Evolutionary conservation across 495 filamentous ascomycete species (phyloP).

Genomic region (Podospora pseudocomata): DNA sequence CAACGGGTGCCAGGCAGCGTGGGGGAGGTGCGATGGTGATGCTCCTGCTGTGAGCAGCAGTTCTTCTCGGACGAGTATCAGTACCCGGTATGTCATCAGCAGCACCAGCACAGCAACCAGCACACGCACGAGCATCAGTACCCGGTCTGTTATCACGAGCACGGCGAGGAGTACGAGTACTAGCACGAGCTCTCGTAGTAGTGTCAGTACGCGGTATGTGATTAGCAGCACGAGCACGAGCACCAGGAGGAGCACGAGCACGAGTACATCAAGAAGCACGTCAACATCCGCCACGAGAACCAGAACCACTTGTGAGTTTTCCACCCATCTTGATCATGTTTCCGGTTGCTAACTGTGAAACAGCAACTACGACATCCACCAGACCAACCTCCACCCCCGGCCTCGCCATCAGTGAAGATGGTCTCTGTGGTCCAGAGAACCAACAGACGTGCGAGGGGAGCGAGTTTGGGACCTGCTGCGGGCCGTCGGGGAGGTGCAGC

Average conservation of each 20-base stretch:
- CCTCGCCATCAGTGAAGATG: slow-evolving; percentile 21
- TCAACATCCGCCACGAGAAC: not conserved
- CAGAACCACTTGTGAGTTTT: slow-evolving; percentile 9
- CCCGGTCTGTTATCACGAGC: not conserved
- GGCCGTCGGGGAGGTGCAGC: slow-evolving; percentile 29
- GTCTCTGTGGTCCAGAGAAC: slow-evolving; percentile 21
- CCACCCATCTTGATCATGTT: not conserved
- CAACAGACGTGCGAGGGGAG: slow-evolving; percentile 37
- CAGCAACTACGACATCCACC: not conserved
- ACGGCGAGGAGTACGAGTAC: not conserved
- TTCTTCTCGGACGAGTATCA: slow-evolving; percentile 7
- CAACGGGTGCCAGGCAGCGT: slow-evolving; percentile 38
- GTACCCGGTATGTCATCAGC: not conserved
- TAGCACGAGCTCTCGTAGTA: not conserved
- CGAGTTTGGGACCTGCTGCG: slow-evolving; percentile 39
- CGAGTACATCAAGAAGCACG: not conserved
- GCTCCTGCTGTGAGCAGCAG: not conserved
- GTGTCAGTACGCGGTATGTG: not conserved
- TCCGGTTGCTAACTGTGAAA: not conserved
- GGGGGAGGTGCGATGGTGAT: slow-evolving; percentile 34
- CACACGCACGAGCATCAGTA: not conserved
- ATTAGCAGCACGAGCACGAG: not conserved
- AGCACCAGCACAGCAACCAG: not conserved
- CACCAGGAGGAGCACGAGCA: not conserved
- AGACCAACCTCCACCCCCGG: slow-evolving; percentile 13